Conservation (phyloP, 495 filamentous ascomycete genomes). For the Penicillium silybi region DNA sequence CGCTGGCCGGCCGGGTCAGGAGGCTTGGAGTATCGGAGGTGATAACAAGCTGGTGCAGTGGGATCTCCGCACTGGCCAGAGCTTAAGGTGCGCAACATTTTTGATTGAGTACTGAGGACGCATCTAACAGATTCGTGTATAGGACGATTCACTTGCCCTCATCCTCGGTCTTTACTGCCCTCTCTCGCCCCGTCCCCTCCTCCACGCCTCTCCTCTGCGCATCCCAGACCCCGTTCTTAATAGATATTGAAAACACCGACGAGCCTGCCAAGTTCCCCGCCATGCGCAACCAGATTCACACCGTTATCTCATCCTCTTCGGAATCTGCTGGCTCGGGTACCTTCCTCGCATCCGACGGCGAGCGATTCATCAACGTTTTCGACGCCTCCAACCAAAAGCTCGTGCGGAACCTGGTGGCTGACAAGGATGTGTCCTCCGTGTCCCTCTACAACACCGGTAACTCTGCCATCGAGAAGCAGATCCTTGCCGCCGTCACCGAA, state of each 20-base stretch:
- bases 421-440: slow-evolving; percentile 45
- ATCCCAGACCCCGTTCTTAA: slow-evolving; percentile 51
- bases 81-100: slow-evolving; percentile 36
- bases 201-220: slow-evolving; percentile 50
- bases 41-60: slow-evolving; percentile 60
- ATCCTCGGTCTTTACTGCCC: slow-evolving; percentile 35
- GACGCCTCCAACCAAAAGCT: slow-evolving; percentile 40
- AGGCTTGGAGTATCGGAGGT: slow-evolving; percentile 58
- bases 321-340: slow-evolving; percentile 29
- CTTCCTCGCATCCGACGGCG: slow-evolving; percentile 49
- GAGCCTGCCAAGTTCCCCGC: slow-evolving; percentile 44
- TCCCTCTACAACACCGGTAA: slow-evolving; percentile 26
- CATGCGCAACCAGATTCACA: slow-evolving; percentile 52
- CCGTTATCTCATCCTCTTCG: slow-evolving; percentile 40
- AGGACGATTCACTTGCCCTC: slow-evolving; percentile 49
- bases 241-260: slow-evolving; percentile 43
- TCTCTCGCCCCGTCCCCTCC: slow-evolving; percentile 40
- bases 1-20: slow-evolving; percentile 31
- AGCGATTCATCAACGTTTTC: slow-evolving; percentile 55
- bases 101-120: no score
- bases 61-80: slow-evolving; percentile 49
- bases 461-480: slow-evolving; percentile 32
- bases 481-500: slow-evolving; percentile 49
- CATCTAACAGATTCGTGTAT: neutral
- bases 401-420: slow-evolving; percentile 50